Percentiles rank a stretch among this genome's conserved stretches.
Evolutionary conservation across 2,329 filamentous ascomycete genomes (phyloP).

Genomic region (Talaromyces sp.): DNA sequence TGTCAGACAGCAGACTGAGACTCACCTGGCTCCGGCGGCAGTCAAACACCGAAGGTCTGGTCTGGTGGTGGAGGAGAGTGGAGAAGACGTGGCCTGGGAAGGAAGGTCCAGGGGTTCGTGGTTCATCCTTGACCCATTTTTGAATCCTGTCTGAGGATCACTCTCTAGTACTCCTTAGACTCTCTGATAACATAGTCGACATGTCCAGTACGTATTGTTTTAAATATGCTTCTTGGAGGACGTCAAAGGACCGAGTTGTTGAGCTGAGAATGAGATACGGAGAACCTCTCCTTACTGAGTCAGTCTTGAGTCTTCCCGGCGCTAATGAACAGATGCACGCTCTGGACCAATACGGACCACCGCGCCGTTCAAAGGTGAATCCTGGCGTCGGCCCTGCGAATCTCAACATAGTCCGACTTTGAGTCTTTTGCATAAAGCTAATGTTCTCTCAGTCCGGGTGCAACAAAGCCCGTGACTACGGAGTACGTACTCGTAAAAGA

Average conservation of each 20-base stretch:
- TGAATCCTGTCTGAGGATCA: not conserved
- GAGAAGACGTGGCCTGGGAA: not conserved
- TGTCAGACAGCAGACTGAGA: not conserved
- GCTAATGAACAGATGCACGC: not conserved
- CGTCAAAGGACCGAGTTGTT: too few species aligned
- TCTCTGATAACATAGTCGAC: too few species aligned
- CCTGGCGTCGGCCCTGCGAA: not conserved
- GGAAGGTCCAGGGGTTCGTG: not conserved
- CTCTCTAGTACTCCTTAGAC: too few species aligned
- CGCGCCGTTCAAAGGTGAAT: not conserved
- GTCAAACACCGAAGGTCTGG: not conserved
- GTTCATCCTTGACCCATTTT: not conserved
- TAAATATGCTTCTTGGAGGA: not conserved
- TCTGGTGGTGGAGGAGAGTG: not conserved
- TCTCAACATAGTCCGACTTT: not conserved
- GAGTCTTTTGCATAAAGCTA: not conserved
- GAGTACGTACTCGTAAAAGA: not conserved
- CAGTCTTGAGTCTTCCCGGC: not conserved
- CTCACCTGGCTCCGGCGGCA: not conserved
- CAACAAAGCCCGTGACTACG: not conserved
- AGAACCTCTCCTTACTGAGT: not conserved
- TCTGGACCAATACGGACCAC: not conserved
- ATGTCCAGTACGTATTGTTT: too few species aligned
- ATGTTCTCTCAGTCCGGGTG: too few species aligned
- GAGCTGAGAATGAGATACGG: too few species aligned